Evolutionary conservation across 352 stramenopile species (phyloP), one percentile per base, ranked within the genome.

Genomic region (Lagenidium giganteum): DNA sequence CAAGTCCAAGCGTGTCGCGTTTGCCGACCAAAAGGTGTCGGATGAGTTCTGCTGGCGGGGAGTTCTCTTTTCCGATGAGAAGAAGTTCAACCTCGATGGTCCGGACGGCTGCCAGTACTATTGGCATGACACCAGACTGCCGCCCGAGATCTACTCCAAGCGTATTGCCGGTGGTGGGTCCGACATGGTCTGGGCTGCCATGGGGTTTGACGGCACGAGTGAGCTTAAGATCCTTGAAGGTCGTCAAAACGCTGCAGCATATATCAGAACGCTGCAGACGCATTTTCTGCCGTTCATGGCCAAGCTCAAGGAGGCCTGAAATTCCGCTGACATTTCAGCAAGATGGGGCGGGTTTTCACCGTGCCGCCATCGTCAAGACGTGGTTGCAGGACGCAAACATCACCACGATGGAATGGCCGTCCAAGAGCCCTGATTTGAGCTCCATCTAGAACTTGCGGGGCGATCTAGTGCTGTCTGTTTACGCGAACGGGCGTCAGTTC

Each of bases 61-160:
- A n/a, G n/a, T n/a, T n/a, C n/a, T 69, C 29, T 66, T 67, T 39
- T 66, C 57, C 2, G 61, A 71, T 17, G 53, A 64, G 33, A 63
- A 65, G 37, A 54, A 44, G 21, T 63, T 61, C n/a, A 60, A 54
- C 18, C 37, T 67, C 1, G 62, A 72, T 16, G 62, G 53, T 3
- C 53, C 62, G 2, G 53, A 72, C 22, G 47, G 62, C 4, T 27
- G 54, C n/a, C 21, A 61, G 25, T 53, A 63, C 37, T 67, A 62
- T 20, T 72, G 57, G 57, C 54, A 53, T 17, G 54, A 62, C 23
- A 6, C 57, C 1, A 27, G 61, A 0, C 22, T 33, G 14, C 33
- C 31, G 7, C 11, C 33, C 5, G 5, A 16, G 24, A 27, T 6
- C 8, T 17, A 8, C 28, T 16, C 4, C 8, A n/a, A 21, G 4